These are phyloP conservation scores for Penicillium sp. DNA, from an alignment of 2,329 filamentous ascomycete genomes.

Conservation along the genomic window DNA sequence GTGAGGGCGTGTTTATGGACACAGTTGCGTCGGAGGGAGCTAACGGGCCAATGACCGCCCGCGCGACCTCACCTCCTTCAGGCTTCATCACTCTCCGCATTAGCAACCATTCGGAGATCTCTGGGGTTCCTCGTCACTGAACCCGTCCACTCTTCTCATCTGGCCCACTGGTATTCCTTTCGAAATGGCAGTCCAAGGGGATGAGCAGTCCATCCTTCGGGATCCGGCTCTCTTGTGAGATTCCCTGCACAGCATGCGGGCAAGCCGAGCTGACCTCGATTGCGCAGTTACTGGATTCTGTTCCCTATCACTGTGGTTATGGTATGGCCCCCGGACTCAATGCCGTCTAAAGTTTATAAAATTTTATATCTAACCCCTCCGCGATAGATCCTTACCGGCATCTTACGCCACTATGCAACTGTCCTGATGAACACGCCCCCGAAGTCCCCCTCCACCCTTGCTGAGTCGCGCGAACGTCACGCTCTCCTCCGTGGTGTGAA, in stretches of 20 bases:
- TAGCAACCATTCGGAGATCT: constrained; percentile 7
- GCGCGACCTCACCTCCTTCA: constrained; percentile 16
- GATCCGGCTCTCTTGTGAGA: constrained; percentile 96
- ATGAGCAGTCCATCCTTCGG: constrained; percentile 92
- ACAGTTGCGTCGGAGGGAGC: constrained; percentile 35
- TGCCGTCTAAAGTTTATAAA: not conserved
- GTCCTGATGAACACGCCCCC: constrained; percentile 83
- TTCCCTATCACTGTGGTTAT: constrained; percentile 97
- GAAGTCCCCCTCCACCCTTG: constrained; percentile 68
- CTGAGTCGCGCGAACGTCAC: constrained; percentile 71
- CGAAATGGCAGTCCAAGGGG: constrained; percentile 73
- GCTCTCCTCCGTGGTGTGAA: constrained; percentile 79
- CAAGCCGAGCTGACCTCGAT: constrained; percentile 13
- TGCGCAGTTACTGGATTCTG: constrained; percentile 90
- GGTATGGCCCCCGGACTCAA: constrained; percentile 49
- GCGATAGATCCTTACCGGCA: constrained; percentile 76
- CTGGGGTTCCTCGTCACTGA: not conserved
- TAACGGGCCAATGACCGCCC: constrained; percentile 23
- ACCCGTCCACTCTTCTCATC: not conserved
- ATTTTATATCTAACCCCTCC: not conserved
- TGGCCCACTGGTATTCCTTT: constrained; percentile 7
- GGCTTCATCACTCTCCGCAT: constrained; percentile 10
- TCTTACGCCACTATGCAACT: constrained; percentile 93
- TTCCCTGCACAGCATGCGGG: constrained; percentile 2
- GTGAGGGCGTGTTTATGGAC: constrained; percentile 19